Evolutionary conservation across 1,284 basidiomycete species (phyloP).

Genomic region (Lentinus polychrous): DNA sequence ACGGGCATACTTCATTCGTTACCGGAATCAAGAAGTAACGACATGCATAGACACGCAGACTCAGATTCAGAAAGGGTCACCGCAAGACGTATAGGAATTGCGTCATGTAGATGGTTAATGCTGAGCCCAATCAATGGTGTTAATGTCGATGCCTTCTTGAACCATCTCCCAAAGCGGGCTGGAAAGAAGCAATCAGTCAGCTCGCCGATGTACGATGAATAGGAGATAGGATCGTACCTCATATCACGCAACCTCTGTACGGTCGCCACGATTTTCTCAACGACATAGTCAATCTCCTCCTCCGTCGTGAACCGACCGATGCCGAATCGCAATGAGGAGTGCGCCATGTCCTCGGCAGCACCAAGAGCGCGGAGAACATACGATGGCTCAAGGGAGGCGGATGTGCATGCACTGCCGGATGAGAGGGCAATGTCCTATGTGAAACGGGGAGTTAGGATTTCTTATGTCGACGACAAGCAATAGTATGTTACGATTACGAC

Average conservation of each 20-base stretch:
- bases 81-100: too few relatives aligned
- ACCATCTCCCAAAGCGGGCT: conserved; percentile 98
- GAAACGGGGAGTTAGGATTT: neutral
- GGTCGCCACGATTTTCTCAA: conserved; percentile 82
- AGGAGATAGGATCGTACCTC: conserved; percentile 39
- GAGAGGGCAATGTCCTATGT: conserved; percentile 91
- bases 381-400: conserved; percentile 95
- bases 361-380: conserved; percentile 97
- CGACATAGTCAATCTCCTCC: conserved; percentile 93
- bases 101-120: conserved; percentile 27
- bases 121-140: conserved; percentile 88
- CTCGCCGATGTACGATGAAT: neutral
- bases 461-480: neutral
- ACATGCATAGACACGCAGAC: too few relatives aligned
- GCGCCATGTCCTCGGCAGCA: conserved; percentile 97
- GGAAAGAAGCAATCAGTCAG: conserved; percentile 6
- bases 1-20: too few relatives aligned
- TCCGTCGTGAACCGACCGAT: conserved; percentile 98
- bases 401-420: conserved; percentile 97
- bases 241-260: conserved; percentile 74
- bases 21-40: too few relatives aligned
- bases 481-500: too few relatives aligned
- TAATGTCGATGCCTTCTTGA: conserved; percentile 94
- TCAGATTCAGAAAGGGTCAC: too few relatives aligned
- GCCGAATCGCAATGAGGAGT: conserved; percentile 96